These are phyloP conservation scores for Tubosaeta brunneosetosa DNA, from an alignment of 768 basidiomycete genomes.

Conservation along the genomic window DNA sequence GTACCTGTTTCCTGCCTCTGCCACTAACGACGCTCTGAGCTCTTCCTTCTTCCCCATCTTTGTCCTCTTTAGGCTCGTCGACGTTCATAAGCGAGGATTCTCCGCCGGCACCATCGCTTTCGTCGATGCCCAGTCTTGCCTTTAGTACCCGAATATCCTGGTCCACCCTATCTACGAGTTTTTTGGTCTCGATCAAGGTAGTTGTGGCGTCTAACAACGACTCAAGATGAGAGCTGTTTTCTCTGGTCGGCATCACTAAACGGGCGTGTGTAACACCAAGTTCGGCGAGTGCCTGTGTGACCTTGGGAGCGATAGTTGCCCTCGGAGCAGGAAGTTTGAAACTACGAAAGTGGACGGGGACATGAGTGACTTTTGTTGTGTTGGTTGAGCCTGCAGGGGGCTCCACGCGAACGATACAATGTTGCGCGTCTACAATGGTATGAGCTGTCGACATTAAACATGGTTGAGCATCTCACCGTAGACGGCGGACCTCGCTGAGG, in stretches of 20 bases:
- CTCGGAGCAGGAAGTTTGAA: constrained; percentile 82
- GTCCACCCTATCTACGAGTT: constrained; percentile 78
- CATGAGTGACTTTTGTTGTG: constrained; percentile 69
- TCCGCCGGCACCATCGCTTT: constrained; percentile 39
- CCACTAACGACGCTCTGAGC: constrained; percentile 63
- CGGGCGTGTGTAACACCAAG: constrained; percentile 67
- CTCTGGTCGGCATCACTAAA: constrained; percentile 91
- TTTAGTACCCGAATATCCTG: constrained; percentile 76
- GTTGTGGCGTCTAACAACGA: constrained; percentile 66
- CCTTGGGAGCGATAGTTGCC: constrained; percentile 65
- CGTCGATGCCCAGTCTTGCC: constrained; percentile 52
- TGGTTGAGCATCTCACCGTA: constrained; percentile 43
- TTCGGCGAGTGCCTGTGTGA: constrained; percentile 72
- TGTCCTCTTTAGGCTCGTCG: constrained; percentile 38
- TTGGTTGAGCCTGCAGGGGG: constrained; percentile 35
- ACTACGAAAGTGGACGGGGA: constrained; percentile 79
- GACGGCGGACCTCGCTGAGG: constrained; percentile 51
- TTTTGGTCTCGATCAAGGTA: constrained; percentile 83
- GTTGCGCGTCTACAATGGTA: constrained; percentile 47
- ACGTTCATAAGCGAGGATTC: constrained; percentile 47
- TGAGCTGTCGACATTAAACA: constrained; percentile 12
- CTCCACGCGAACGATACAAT: constrained; percentile 74
- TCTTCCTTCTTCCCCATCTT: constrained; percentile 43
- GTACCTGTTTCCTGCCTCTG: constrained; percentile 56
- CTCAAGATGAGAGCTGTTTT: constrained; percentile 73